These are phyloP conservation scores for Taphrina wiesneri DNA, from an alignment of 1,139 yeast species.

Conservation along the genomic window DNA sequence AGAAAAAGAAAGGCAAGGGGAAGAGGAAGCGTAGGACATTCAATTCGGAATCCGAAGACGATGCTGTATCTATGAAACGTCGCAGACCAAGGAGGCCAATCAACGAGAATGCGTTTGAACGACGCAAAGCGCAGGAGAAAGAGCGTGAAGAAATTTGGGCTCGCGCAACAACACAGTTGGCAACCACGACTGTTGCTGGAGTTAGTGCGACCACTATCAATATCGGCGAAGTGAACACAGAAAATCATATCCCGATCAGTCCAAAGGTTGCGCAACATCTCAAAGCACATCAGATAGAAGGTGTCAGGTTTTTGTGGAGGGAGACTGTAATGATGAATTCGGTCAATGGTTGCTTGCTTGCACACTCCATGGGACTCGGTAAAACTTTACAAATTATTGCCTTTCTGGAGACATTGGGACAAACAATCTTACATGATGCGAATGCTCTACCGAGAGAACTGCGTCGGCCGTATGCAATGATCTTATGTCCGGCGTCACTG, in stretches of 20 bases:
- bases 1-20: background rate
- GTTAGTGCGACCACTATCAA: background rate
- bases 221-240: background rate
- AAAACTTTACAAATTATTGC: constrained; percentile 91
- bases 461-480: constrained; percentile 85
- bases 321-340: constrained; percentile 58
- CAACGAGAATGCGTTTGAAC: background rate
- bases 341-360: constrained; percentile 76
- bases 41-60: background rate
- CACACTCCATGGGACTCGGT: constrained; percentile 98
- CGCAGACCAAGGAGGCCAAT: background rate
- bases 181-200: background rate
- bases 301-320: constrained; percentile 74
- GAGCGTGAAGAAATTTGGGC: background rate
- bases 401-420: constrained; percentile 78
- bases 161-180: background rate
- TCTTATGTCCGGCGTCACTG: constrained; percentile 97
- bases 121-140: background rate
- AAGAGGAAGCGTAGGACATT: background rate
- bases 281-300: constrained; percentile 83
- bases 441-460: constrained; percentile 72
- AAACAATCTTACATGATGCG: constrained; percentile 72
- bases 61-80: background rate
- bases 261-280: constrained; percentile 59
- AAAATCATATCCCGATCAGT: constrained; percentile 61